Evolutionary conservation across 2,329 filamentous ascomycete species (phyloP).

Genomic region (Botryotinia calthae): DNA sequence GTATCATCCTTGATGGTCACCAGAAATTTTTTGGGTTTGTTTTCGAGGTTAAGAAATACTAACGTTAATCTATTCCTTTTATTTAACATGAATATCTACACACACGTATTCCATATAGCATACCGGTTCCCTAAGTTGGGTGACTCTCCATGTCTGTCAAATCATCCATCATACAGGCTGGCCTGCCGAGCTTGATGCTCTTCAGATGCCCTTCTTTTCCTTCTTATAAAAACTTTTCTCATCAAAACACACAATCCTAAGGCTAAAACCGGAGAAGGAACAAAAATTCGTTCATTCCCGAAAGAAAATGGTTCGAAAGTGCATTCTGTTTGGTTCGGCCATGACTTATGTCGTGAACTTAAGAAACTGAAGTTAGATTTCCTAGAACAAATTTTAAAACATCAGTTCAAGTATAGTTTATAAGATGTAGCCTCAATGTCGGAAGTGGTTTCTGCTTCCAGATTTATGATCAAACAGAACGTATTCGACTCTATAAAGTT

Average conservation of each 20-base stretch:
- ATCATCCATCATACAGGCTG: neutral
- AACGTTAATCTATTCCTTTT: neutral
- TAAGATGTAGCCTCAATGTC: neutral
- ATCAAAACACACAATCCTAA: neutral
- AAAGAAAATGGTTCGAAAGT: neutral
- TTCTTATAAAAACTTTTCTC: neutral
- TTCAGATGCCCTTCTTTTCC: neutral
- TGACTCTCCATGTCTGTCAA: neutral
- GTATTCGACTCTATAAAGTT: neutral
- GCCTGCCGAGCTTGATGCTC: neutral
- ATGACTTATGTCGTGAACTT: neutral
- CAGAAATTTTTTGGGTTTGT: neutral
- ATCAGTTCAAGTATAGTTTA: neutral
- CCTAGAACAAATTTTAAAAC: neutral
- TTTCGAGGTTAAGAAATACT: neutral
- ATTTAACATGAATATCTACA: neutral
- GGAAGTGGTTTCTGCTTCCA: neutral
- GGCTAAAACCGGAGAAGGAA: neutral
- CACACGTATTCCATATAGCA: neutral
- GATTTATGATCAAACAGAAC: neutral
- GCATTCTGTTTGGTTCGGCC: neutral
- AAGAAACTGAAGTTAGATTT: neutral
- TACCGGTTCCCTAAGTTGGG: neutral
- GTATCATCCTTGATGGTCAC: slow-evolving; percentile 41
- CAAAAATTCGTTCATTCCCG: neutral